Evolutionary conservation across 208 protist species (phyloP).

Genomic region (Naegleria gruberi): DNA sequence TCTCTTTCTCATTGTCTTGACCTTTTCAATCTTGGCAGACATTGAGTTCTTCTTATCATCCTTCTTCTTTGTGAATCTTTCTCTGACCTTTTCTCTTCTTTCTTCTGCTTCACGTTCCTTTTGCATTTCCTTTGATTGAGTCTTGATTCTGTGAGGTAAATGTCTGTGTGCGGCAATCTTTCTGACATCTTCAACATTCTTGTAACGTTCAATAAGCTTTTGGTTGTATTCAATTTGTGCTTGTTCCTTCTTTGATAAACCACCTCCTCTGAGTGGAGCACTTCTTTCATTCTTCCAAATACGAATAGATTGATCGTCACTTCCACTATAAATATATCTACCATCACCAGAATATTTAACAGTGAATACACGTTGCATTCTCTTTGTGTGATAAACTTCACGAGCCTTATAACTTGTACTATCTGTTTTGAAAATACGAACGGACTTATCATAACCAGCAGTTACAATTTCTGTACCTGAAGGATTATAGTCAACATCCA

Average conservation of each 20-base stretch:
- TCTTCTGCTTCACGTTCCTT: background rate
- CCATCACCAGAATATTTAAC: constrained; percentile 45
- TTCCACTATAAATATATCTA: constrained; percentile 56
- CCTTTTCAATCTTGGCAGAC: constrained; percentile 5
- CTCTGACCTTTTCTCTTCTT: constrained; percentile 2
- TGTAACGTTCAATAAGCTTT: constrained; percentile 22
- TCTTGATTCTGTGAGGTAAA: background rate
- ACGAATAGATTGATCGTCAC: constrained; percentile 63
- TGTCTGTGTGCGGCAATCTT: background rate
- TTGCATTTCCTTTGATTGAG: background rate
- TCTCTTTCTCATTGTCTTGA: background rate
- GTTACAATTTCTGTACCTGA: constrained; percentile 63
- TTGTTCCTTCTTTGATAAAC: background rate
- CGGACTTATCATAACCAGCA: constrained; percentile 60
- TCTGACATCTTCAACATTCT: background rate
- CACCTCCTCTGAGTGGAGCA: background rate
- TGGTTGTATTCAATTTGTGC: constrained; percentile 4
- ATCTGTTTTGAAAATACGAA: constrained; percentile 53
- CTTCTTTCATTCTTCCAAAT: constrained; percentile 52
- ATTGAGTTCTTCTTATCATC: background rate
- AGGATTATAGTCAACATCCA: constrained; percentile 67
- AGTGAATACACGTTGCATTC: constrained; percentile 65
- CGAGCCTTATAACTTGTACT: constrained; percentile 18
- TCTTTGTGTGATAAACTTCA: constrained; percentile 70
- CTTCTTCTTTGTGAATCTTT: background rate